These are phyloP conservation scores for Globisporangium recalcitrans DNA, from an alignment of 352 stramenopile genomes.

Conservation along the genomic window DNA sequence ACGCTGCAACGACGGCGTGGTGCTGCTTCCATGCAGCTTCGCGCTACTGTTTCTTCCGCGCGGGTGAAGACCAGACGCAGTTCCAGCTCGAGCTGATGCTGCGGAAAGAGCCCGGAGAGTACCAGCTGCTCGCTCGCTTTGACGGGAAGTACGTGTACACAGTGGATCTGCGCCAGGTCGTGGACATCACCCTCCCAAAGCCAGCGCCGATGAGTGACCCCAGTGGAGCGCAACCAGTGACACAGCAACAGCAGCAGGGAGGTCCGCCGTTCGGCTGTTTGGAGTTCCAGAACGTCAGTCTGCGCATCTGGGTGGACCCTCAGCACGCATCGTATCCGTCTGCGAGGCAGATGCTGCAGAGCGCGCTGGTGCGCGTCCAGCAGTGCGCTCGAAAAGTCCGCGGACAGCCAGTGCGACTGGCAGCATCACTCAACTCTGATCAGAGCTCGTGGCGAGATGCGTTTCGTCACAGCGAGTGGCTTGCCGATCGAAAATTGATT, in stretches of 20 bases:
- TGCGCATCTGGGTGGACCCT: constrained; percentile 38
- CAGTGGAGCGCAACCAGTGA: neutral
- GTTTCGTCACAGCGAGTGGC: constrained; percentile 24
- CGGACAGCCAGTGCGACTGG: neutral
- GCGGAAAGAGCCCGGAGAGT: neutral
- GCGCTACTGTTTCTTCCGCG: constrained; percentile 31
- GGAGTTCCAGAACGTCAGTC: constrained; percentile 24
- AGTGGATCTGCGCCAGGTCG: constrained; percentile 17
- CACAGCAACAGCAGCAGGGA: constrained; percentile 1
- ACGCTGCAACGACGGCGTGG: constrained; percentile 9
- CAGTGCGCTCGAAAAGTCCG: constrained; percentile 1
- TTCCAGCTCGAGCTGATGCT: constrained; percentile 23
- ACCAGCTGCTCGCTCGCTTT: constrained; percentile 24
- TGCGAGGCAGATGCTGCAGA: constrained; percentile 13
- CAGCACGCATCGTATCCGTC: neutral
- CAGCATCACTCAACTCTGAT: neutral
- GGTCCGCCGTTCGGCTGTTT: constrained; percentile 27
- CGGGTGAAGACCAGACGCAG: constrained; percentile 29
- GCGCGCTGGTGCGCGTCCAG: constrained; percentile 15
- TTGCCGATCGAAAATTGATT: neutral
- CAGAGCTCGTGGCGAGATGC: constrained; percentile 8
- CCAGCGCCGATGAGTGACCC: neutral
- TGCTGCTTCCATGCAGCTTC: constrained; percentile 33
- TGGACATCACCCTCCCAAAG: constrained; percentile 3
- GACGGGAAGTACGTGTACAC: constrained; percentile 21